Conservation (phyloP, 768 basidiomycete genomes). For the Boletus barrowsii region DNA sequence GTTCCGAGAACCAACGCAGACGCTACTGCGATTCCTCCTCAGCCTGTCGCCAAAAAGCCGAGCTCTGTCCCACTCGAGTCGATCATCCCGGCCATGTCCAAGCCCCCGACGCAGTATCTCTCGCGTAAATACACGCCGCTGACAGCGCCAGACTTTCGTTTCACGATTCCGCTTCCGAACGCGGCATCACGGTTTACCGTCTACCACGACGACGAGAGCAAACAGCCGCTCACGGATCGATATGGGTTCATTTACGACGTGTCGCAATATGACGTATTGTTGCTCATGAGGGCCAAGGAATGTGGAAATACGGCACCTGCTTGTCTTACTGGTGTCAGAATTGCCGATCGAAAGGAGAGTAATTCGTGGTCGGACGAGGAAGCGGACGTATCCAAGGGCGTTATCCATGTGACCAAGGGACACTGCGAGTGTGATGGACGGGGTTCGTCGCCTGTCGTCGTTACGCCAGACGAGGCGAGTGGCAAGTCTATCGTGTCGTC, state of each 20-base stretch:
- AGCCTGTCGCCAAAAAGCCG: conserved; percentile 30
- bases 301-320: conserved; percentile 78
- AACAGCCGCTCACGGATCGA: conserved; percentile 72
- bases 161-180: conserved; percentile 59
- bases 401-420: conserved; percentile 39
- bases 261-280: conserved; percentile 72
- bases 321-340: conserved; percentile 82
- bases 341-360: conserved; percentile 78
- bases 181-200: conserved; percentile 54
- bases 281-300: conserved; percentile 69
- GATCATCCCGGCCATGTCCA: conserved; percentile 75
- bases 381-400: conserved; percentile 34
- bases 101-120: conserved; percentile 83
- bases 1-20: conserved; percentile 11
- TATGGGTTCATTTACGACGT: conserved; percentile 92
- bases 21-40: conserved; percentile 11
- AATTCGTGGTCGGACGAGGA: conserved; percentile 75
- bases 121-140: conserved; percentile 72
- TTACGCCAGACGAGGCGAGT: conserved; percentile 9
- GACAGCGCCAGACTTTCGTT: conserved; percentile 70
- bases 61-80: conserved; percentile 68
- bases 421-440: conserved; percentile 41
- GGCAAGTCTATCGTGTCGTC: conserved; percentile 10
- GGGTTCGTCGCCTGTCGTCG: conserved; percentile 3
- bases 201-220: conserved; percentile 48